Evolutionary conservation across 1,139 yeast genomes (phyloP).

Genomic region (Scheffersomyces lignicola): DNA sequence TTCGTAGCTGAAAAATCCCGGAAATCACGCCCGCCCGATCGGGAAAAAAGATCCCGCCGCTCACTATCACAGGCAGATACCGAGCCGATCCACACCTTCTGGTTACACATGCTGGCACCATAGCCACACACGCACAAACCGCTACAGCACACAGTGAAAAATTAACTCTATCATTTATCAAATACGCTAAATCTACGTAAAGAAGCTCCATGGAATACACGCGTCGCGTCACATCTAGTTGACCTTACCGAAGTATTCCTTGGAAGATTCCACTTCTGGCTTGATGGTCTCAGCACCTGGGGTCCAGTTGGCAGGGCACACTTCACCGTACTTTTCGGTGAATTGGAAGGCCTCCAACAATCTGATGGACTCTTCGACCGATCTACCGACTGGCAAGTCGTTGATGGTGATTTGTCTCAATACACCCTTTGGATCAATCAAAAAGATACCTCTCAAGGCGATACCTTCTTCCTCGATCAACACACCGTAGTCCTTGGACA

Average conservation of each 20-base stretch:
- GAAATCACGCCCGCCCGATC: too few species aligned
- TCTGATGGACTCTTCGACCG: conserved; percentile 96
- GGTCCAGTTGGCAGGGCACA: conserved; percentile 99
- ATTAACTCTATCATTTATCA: too few species aligned
- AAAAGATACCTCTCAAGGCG: conserved; percentile 95
- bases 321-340: conserved; percentile 98
- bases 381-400: conserved; percentile 99
- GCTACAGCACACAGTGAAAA: too few species aligned
- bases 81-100: too few species aligned
- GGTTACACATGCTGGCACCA: too few species aligned
- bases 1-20: too few species aligned
- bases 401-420: conserved; percentile 96
- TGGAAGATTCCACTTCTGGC: conserved; percentile 79
- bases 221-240: conserved; percentile 24
- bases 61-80: too few species aligned
- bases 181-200: too few species aligned
- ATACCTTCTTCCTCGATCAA: conserved; percentile 93
- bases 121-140: too few species aligned
- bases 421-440: conserved; percentile 93
- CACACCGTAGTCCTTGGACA: conserved; percentile 95
- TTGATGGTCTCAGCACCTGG: conserved; percentile 95
- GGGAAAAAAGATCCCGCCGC: too few species aligned
- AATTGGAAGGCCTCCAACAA: conserved; percentile 98
- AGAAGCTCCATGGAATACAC: too few species aligned
- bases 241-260: conserved; percentile 74